Conservation (phyloP, 106 monocot genomes). For the Iris macrosiphon region DNA sequence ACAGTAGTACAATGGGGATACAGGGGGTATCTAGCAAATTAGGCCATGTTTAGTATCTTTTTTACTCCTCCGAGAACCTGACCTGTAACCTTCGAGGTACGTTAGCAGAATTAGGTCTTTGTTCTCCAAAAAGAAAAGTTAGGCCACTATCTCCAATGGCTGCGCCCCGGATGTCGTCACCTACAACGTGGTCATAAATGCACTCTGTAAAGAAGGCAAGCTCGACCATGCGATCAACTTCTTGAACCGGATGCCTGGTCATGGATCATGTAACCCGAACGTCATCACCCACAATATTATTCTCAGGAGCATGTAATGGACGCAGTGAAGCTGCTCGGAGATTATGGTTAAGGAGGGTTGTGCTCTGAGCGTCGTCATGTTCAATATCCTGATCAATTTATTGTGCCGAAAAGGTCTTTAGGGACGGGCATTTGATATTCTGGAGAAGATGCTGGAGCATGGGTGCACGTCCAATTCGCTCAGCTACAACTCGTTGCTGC, state of each 20-base stretch:
- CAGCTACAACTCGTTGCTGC: constrained; percentile 79
- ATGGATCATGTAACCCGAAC: constrained; percentile 67
- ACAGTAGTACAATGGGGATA: too few species aligned
- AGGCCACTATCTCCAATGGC: too few species aligned
- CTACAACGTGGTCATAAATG: constrained; percentile 78
- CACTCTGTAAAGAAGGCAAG: constrained; percentile 69
- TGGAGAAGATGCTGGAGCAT: constrained; percentile 68
- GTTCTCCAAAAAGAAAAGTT: too few species aligned
- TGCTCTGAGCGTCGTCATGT: constrained; percentile 66
- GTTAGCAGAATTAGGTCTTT: too few species aligned
- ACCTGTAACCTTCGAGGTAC: too few species aligned
- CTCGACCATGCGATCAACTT: constrained; percentile 59
- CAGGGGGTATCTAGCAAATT: too few species aligned
- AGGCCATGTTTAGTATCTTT: too few species aligned
- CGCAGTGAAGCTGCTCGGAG: constrained; percentile 58
- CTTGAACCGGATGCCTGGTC: constrained; percentile 45
- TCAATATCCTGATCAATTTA: constrained; percentile 78
- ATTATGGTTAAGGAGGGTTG: constrained; percentile 65
- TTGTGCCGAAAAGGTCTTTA: constrained; percentile 71
- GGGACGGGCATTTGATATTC: constrained; percentile 46
- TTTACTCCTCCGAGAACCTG: too few species aligned
- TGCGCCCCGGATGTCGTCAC: constrained; percentile 77
- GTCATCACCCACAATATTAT: constrained; percentile 70
- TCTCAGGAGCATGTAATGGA: constrained; percentile 81
- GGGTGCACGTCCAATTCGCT: constrained; percentile 70